Evolutionary conservation across 139 green algal genomes (phyloP).

Genomic region (Desmodesmus armatus): DNA sequence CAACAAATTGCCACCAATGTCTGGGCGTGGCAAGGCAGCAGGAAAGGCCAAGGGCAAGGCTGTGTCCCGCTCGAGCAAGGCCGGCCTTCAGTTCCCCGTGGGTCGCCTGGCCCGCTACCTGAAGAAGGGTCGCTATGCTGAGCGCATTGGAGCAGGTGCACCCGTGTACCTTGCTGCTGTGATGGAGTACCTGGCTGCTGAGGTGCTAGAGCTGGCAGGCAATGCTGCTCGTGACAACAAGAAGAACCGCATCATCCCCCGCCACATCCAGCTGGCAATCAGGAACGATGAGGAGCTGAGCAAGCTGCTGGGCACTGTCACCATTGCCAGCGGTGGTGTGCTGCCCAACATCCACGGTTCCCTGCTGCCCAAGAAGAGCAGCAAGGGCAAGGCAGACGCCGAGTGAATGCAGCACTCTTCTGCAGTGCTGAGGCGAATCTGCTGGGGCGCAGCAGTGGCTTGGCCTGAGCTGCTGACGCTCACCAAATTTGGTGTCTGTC

Average conservation of each 20-base stretch:
- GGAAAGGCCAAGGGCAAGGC: constrained; percentile 68
- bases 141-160: constrained; percentile 62
- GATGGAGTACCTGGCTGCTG: constrained; percentile 72
- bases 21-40: constrained; percentile 44
- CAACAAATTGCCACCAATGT: no score
- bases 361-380: constrained; percentile 26
- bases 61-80: constrained; percentile 74
- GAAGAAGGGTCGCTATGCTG: constrained; percentile 69
- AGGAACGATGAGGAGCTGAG: constrained; percentile 91
- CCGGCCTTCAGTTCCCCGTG: constrained; percentile 87
- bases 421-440: neutral
- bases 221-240: constrained; percentile 94
- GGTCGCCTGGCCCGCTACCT: constrained; percentile 81
- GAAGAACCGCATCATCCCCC: constrained; percentile 88
- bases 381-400: constrained; percentile 34
- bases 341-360: constrained; percentile 44
- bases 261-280: constrained; percentile 94
- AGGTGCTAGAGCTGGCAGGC: constrained; percentile 87
- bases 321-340: constrained; percentile 58
- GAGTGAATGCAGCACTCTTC: neutral
- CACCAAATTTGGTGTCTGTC: constrained; percentile 37
- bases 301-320: constrained; percentile 85
- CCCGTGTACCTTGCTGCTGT: constrained; percentile 77
- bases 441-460: neutral
- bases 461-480: no score